These are phyloP conservation scores for Serendipita vermifera DNA, from an alignment of 768 basidiomycete genomes.

Conservation along the genomic window DNA sequence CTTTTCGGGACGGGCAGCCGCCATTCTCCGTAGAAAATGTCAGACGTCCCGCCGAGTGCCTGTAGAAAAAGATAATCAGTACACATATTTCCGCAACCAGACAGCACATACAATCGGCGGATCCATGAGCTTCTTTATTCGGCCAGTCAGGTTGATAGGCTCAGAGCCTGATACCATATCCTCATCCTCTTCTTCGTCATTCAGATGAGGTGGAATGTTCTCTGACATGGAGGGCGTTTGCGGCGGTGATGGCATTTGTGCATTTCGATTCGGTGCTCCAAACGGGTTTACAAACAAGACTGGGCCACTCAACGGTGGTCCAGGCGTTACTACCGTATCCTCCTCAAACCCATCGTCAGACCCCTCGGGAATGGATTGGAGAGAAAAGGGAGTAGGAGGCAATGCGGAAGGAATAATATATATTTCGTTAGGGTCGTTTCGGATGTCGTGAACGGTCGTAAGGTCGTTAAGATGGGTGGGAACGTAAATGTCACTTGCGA, in stretches of 20 bases:
- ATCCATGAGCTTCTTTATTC: slow-evolving; percentile 4
- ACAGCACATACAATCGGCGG: slow-evolving; percentile 7
- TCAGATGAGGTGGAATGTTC: neutral
- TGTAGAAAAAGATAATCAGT: neutral
- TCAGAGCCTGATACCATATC: neutral
- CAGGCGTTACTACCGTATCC: neutral
- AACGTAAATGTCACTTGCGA: neutral
- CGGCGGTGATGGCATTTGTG: neutral
- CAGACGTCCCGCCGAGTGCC: slow-evolving; percentile 5
- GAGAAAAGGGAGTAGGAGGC: neutral
- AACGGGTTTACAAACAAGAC: neutral
- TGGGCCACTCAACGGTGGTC: neutral
- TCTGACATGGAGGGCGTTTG: neutral
- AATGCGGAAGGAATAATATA: neutral
- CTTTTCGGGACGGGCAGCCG: neutral
- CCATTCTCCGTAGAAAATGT: slow-evolving; percentile 10
- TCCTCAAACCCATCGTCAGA: neutral
- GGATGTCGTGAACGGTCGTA: neutral
- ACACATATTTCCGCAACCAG: neutral
- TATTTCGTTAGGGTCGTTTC: neutral
- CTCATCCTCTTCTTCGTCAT: neutral
- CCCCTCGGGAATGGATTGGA: neutral
- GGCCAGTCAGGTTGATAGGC: slow-evolving; percentile 1
- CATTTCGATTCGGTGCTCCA: neutral
- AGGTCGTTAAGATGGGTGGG: neutral